phyloP scores from a whole-genome alignment of 495 filamentous ascomycete species.

The Cairneyella variabilis region DNA sequence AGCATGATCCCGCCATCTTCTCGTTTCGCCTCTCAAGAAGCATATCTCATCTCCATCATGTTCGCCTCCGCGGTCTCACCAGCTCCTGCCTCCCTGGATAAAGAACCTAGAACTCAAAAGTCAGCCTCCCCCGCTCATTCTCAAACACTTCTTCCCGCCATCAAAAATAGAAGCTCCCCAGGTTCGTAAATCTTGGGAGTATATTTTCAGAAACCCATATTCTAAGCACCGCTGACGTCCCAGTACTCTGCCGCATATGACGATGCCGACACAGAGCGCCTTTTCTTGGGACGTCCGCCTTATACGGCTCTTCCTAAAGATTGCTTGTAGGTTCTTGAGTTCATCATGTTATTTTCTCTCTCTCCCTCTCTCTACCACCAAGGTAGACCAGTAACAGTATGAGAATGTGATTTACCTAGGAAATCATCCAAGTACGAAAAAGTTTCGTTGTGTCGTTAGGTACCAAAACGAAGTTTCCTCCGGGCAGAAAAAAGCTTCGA shows the following conservation, averaged over 20 bases:
- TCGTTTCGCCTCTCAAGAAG: not conserved
- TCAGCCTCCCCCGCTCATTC: not conserved
- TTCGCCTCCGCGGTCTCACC: too few species aligned
- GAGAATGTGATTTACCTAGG: not conserved
- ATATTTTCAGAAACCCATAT: slow-evolving; percentile 30
- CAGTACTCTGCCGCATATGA: slow-evolving; percentile 17
- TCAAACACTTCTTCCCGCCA: not conserved
- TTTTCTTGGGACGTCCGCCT: slow-evolving; percentile 19
- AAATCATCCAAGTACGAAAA: not conserved
- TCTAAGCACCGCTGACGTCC: slow-evolving; percentile 28
- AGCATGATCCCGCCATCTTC: not conserved
- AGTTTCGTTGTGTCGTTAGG: not conserved
- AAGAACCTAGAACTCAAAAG: too few species aligned
- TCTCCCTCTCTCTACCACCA: not conserved
- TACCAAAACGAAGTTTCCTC: not conserved
- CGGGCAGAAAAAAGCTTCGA: not conserved
- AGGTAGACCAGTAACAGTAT: too few species aligned
- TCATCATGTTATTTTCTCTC: slow-evolving; percentile 28
- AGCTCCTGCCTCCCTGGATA: too few species aligned
- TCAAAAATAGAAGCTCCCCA: not conserved
- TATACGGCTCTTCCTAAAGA: slow-evolving; percentile 34
- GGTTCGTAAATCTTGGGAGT: not conserved
- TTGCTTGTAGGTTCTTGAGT: slow-evolving; percentile 26
- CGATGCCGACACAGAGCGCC: slow-evolving; percentile 10
- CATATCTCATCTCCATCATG: too few species aligned